These are phyloP conservation scores for Backusella circina DNA, from an alignment of 192 early-diverging fungal genomes.

Conservation along the genomic window DNA sequence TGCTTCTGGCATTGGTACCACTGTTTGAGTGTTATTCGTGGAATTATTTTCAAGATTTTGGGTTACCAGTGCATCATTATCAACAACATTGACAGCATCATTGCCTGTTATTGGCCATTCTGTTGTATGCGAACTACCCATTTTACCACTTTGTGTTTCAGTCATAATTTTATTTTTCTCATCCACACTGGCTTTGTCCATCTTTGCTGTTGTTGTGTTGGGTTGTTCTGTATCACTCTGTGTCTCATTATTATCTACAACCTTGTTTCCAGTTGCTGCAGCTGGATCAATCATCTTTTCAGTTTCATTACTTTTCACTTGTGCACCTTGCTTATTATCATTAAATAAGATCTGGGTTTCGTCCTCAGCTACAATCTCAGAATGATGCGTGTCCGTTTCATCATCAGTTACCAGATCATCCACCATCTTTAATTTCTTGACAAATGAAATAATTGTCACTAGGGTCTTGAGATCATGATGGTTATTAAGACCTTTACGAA, in stretches of 20 bases:
- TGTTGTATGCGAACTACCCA: neutral
- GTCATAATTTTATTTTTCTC: neutral
- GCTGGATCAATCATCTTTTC: neutral
- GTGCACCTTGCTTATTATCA: neutral
- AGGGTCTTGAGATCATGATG: constrained; percentile 6
- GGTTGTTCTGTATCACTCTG: neutral
- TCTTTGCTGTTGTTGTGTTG: neutral
- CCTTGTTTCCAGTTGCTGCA: neutral
- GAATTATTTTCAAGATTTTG: neutral
- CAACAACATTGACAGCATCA: no score
- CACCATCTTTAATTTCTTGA: neutral
- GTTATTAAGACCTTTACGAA: constrained; percentile 9
- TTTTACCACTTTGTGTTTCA: neutral
- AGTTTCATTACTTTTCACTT: neutral
- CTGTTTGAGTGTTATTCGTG: neutral
- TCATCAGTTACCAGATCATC: neutral
- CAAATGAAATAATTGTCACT: neutral
- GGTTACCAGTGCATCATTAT: neutral
- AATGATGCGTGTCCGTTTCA: neutral
- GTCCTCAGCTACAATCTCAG: neutral
- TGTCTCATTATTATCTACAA: neutral
- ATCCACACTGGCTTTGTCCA: neutral
- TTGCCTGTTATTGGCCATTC: neutral
- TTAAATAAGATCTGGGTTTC: neutral
- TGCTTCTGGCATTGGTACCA: neutral